phyloP scores from a whole-genome alignment of 2,329 filamentous ascomycete genomes.

The Aureobasidium melanogenum region DNA sequence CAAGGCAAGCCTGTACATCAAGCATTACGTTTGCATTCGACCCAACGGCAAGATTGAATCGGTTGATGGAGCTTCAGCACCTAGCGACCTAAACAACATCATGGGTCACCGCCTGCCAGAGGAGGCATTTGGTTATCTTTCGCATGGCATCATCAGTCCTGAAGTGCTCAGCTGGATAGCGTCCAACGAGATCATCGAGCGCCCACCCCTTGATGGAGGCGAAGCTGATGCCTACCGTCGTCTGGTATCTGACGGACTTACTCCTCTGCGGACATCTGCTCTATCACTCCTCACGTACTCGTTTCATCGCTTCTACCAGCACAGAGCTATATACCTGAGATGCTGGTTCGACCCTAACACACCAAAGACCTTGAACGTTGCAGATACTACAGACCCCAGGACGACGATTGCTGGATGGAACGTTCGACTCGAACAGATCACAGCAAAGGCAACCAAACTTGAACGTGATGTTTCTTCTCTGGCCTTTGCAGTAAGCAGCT shows the following conservation, averaged over 20 bases:
- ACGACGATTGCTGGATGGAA: conserved; percentile 59
- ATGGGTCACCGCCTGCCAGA: conserved; percentile 82
- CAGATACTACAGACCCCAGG: conserved; percentile 38
- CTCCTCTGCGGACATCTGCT: conserved; percentile 65
- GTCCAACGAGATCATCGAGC: conserved; percentile 66
- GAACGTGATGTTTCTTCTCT: conserved; percentile 32
- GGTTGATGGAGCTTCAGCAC: conserved; percentile 62
- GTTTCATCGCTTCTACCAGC: conserved; percentile 74
- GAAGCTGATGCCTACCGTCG: conserved; percentile 71
- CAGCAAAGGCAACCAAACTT: conserved; percentile 12
- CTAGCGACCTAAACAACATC: conserved; percentile 79
- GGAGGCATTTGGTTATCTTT: conserved; percentile 85
- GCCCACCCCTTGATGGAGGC: conserved; percentile 78
- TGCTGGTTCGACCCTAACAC: conserved; percentile 76
- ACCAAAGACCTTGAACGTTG: conserved; percentile 36
- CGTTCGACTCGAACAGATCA: conserved; percentile 40
- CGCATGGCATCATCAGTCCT: conserved; percentile 69
- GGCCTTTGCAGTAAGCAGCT: conserved; percentile 43
- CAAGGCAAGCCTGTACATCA: conserved; percentile 73
- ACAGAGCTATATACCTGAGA: conserved; percentile 65
- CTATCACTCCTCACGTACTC: conserved; percentile 70
- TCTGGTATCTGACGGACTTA: conserved; percentile 65
- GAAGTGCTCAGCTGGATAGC: conserved; percentile 76
- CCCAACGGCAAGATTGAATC: conserved; percentile 69
- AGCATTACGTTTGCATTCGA: conserved; percentile 78